These are phyloP conservation scores for Exophiala alcalophila DNA, from an alignment of 2,329 filamentous ascomycete species.

Conservation along the genomic window DNA sequence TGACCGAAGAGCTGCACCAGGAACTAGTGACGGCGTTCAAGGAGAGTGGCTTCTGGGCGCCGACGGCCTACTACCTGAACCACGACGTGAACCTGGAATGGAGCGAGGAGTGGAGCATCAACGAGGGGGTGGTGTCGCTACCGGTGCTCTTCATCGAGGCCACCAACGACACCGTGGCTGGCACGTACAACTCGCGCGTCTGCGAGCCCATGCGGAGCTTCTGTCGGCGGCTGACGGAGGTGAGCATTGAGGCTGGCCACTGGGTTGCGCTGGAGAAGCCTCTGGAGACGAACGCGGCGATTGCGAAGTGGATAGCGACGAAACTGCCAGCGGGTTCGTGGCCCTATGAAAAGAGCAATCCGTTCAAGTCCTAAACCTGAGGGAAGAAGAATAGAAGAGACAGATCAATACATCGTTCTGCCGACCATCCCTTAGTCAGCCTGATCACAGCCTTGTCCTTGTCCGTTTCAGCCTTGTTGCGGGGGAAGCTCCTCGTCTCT, in stretches of 20 bases:
- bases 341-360: conserved; percentile 14
- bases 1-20: conserved; percentile 11
- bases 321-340: conserved; percentile 12
- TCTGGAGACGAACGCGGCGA: conserved; percentile 61
- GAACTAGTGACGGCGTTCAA: conserved; percentile 32
- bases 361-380: too few species aligned
- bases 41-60: conserved; percentile 41
- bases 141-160: conserved; percentile 23
- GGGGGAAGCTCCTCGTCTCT: too few species aligned
- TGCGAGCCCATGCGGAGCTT: conserved; percentile 19
- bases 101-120: conserved; percentile 41
- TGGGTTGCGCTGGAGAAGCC: conserved; percentile 78
- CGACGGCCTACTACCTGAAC: conserved; percentile 45
- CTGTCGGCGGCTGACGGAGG: conserved; percentile 17
- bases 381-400: too few species aligned
- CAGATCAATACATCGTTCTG: too few species aligned
- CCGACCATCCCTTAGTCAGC: too few species aligned
- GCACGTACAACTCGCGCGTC: conserved; percentile 9
- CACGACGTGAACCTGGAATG: conserved; percentile 44
- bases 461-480: too few species aligned
- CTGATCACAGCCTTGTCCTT: too few species aligned
- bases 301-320: conserved; percentile 18
- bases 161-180: conserved; percentile 12
- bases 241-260: conserved; percentile 51
- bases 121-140: conserved; percentile 24